Evolutionary conservation across 495 filamentous ascomycete genomes (phyloP).

Genomic region (Lasiosphaeria ovina): DNA sequence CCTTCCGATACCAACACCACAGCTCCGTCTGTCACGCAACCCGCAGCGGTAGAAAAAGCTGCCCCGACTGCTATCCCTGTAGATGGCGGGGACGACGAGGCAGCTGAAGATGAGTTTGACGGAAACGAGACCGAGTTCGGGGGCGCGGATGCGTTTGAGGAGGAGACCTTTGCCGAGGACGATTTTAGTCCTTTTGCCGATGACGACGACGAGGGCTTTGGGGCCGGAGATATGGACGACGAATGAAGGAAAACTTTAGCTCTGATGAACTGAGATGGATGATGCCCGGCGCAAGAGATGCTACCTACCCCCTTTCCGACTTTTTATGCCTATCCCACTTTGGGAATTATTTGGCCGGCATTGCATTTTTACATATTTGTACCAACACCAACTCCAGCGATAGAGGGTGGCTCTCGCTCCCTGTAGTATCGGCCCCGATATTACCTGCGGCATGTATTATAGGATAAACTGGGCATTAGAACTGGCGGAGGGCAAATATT

Average conservation of each 20-base stretch:
- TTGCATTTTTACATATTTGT: too few relatives aligned
- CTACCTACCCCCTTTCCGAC: too few relatives aligned
- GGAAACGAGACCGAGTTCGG: conserved; percentile 21
- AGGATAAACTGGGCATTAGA: too few relatives aligned
- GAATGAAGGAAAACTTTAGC: background rate
- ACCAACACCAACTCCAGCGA: too few relatives aligned
- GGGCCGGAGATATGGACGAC: background rate
- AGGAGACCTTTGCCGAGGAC: conserved; percentile 28
- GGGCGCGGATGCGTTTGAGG: conserved; percentile 32
- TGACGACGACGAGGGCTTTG: conserved; percentile 12
- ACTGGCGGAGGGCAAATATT: too few relatives aligned
- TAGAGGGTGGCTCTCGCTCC: too few relatives aligned
- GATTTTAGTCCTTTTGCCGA: conserved; percentile 28
- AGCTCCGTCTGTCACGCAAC: background rate
- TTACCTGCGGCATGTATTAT: too few relatives aligned
- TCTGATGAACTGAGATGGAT: background rate
- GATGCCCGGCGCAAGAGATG: too few relatives aligned
- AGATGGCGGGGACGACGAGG: conserved; percentile 4
- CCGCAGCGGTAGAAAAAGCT: background rate
- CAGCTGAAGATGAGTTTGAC: conserved; percentile 25
- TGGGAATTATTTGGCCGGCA: too few relatives aligned
- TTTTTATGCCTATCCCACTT: too few relatives aligned
- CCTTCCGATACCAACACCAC: background rate
- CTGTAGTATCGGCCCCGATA: too few relatives aligned
- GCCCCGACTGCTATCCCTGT: background rate